Evolutionary conservation across 2,329 filamentous ascomycete species (phyloP).

Genomic region (Sporothrix mexicana): DNA sequence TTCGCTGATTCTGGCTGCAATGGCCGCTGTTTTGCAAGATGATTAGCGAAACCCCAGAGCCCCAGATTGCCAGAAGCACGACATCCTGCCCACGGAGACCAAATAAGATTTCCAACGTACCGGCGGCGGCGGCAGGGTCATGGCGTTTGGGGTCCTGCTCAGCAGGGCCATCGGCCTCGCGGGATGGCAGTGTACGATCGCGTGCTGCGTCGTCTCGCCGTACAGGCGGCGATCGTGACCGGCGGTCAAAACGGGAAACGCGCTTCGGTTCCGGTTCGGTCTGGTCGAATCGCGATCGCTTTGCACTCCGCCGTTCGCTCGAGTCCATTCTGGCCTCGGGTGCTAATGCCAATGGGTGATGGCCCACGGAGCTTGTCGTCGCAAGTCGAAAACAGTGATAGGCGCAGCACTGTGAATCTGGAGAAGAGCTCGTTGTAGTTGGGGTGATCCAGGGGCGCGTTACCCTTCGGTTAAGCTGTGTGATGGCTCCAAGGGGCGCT

Average conservation of each 20-base stretch:
- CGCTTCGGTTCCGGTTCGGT: conserved; percentile 80
- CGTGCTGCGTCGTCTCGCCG: conserved; percentile 72
- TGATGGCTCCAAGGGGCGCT: no score
- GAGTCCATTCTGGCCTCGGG: conserved; percentile 67
- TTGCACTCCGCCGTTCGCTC: conserved; percentile 71
- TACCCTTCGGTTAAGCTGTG: no score
- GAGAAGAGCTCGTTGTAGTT: no score
- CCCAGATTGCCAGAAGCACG: no score
- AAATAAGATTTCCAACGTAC: conserved; percentile 52
- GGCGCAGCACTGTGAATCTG: neutral
- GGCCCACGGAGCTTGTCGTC: neutral
- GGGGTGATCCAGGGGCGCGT: no score
- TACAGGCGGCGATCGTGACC: conserved; percentile 80
- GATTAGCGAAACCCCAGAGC: neutral
- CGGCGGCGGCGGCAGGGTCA: conserved; percentile 79
- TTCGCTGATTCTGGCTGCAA: conserved; percentile 85
- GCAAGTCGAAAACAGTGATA: neutral
- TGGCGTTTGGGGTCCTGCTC: conserved; percentile 53
- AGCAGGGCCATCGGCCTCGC: conserved; percentile 47
- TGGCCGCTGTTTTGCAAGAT: conserved; percentile 68
- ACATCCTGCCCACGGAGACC: no score
- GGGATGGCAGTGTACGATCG: conserved; percentile 77
- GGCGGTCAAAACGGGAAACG: conserved; percentile 84
- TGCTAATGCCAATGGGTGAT: neutral
- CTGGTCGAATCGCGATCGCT: conserved; percentile 94